Evolutionary conservation across 2,329 filamentous ascomycete species (phyloP).

Genomic region (Cercospora sp.): DNA sequence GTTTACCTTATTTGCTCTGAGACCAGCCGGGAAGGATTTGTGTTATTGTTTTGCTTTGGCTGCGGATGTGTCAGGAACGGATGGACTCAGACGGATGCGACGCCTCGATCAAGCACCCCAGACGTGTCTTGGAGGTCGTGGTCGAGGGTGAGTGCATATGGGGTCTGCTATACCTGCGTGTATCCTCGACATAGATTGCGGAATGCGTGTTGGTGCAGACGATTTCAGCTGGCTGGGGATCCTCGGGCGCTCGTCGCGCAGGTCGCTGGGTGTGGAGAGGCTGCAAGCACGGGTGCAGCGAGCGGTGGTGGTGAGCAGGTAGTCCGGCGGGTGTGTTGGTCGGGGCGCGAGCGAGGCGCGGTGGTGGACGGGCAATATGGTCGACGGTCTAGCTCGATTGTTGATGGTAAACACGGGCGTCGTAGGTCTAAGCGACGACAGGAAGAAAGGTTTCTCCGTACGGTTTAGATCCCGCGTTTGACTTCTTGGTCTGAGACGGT

Average conservation of each 20-base stretch:
- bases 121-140: background rate
- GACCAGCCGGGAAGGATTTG: slow-evolving; percentile 10
- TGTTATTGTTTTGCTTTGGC: slow-evolving; percentile 17
- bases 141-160: background rate
- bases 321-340: background rate
- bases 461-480: background rate
- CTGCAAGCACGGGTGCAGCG: background rate
- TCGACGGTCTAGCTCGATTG: background rate
- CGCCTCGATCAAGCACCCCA: background rate
- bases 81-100: background rate
- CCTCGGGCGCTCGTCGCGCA: slow-evolving; percentile 5
- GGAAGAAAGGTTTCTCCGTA: background rate
- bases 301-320: background rate
- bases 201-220: slow-evolving; percentile 9
- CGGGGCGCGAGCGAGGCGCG: background rate
- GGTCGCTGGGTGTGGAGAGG: slow-evolving; percentile 10
- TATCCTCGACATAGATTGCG: slow-evolving; percentile 12
- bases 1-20: slow-evolving; percentile 11
- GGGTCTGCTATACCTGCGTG: slow-evolving; percentile 1
- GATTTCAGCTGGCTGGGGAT: slow-evolving; percentile 7
- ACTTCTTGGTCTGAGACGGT: background rate
- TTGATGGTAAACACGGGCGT: slow-evolving; percentile 2
- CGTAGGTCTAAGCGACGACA: background rate
- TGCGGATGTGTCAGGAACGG: slow-evolving; percentile 16
- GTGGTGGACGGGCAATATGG: background rate